phyloP scores from a whole-genome alignment of 345 rosid genomes.

The Fremontodendron californicum region DNA sequence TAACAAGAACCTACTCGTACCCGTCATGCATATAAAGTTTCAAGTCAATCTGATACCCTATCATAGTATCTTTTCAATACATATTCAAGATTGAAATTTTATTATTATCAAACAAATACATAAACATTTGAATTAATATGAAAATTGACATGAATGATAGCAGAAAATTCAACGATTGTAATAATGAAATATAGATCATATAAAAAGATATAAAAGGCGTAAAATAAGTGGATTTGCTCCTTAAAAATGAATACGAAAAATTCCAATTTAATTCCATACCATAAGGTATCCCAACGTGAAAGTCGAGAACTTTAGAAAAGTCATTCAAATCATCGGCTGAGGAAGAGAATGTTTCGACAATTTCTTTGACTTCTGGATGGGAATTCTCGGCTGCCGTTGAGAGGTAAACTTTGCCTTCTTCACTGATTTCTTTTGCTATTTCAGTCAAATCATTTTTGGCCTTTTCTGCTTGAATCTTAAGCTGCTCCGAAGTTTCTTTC shows the following conservation, averaged over 20 bases:
- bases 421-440: constrained; percentile 57
- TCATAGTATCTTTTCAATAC: background rate
- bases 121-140: background rate
- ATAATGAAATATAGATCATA: background rate
- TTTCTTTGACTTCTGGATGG: constrained; percentile 79
- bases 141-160: background rate
- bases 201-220: no score
- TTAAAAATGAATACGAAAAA: background rate
- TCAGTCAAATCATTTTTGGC: constrained; percentile 56
- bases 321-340: constrained; percentile 57
- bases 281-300: constrained; percentile 87
- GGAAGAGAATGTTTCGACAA: constrained; percentile 57
- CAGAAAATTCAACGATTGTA: background rate
- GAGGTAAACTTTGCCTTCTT: constrained; percentile 63
- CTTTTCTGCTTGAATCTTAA: constrained; percentile 77
- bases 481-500: constrained; percentile 62
- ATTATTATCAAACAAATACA: background rate
- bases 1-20: background rate
- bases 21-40: background rate
- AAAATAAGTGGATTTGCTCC: background rate
- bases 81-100: background rate
- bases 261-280: constrained; percentile 31
- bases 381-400: constrained; percentile 61
- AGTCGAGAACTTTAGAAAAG: constrained; percentile 58
- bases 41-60: background rate